Conservation (phyloP, 129 eudicot species). For the Erigeron canadensis region DNA sequence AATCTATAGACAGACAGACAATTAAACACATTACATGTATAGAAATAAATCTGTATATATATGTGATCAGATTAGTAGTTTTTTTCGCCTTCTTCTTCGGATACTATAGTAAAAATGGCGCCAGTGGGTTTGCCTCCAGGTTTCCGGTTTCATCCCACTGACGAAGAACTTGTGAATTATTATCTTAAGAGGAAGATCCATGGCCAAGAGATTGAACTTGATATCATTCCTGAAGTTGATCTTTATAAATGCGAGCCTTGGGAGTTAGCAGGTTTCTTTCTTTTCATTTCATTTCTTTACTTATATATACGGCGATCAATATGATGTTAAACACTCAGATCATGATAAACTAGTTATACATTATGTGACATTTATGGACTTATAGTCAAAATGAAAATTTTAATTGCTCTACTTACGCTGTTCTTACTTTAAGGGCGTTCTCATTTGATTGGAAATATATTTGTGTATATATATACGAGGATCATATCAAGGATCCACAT, state of each 20-base stretch:
- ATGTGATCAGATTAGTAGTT: constrained; percentile 15
- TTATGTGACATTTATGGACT: no score
- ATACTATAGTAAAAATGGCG: constrained; percentile 46
- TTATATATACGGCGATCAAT: no score
- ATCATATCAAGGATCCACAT: not conserved
- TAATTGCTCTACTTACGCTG: no score
- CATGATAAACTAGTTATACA: no score
- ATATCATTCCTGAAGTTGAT: constrained; percentile 96
- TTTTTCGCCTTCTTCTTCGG: not conserved
- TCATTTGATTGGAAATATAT: no score
- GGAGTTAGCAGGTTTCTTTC: constrained; percentile 82
- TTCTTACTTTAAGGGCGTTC: no score
- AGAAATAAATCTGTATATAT: constrained; percentile 20
- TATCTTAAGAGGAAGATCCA: constrained; percentile 87
- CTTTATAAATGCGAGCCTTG: constrained; percentile 99
- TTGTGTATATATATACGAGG: no score
- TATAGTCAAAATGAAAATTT: no score
- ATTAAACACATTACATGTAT: constrained; percentile 23
- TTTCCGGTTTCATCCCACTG: constrained; percentile 93
- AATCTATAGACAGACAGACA: constrained; percentile 37
- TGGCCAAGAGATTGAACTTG: constrained; percentile 88
- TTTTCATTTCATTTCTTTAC: not conserved
- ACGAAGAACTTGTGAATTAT: constrained; percentile 91
- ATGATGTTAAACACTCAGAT: no score
- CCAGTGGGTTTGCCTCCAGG: constrained; percentile 99